Base-by-base conservation (phyloP, 352 stramenopile species). In the Phytophthora sp. region DNA sequence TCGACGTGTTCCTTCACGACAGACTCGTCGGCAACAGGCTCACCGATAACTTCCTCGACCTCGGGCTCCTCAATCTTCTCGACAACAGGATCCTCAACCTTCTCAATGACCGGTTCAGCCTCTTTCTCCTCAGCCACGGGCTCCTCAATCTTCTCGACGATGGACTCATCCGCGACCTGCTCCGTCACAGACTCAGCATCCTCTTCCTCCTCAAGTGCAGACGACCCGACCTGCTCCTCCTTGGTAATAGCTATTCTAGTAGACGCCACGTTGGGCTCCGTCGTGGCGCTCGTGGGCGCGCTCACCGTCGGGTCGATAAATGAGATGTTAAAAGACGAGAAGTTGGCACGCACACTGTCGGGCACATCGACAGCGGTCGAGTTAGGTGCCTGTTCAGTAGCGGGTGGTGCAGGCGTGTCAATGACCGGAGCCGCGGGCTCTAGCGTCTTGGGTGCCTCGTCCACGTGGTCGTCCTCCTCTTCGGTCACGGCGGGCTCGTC, bases 291-390 rank as follows among this genome's bases (percentile, higher is more conserved):
- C 23, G 67, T 74, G 20, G 73, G 73, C 16, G 73, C 73, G 33
- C 69, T 78, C 45, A 77, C 56, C 13, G 50, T 80, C 23, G 76
- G 73, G 52, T 84, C 76, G 56, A 84, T 84, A 57, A 84, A 84
- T 54, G 76, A 84, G 31, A 84, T 84, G 31, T 66, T 84, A 33
- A 84, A 84, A 38, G 73, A 82, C 50, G 76, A 84, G 46, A 81
- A 79, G 67, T 84, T 81, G 51, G 66, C 73, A 33, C 76, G 76
- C 18, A 84, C 76, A 44, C 66, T 84, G 33, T 76, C 73, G 9
- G 76, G 76, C 8, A 84, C 63, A 38, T 81, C 66, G 15, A 84
- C 71, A 11, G 56, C 42, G 23, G 67, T 4, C 20, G 66, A 65
- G 13, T 53, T 56, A 15, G 67, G 53, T 21, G 58, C 41, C 57